Percentiles rank a stretch among this genome's conserved stretches.
Evolutionary conservation across 129 eudicot genomes (phyloP).

Genomic region (Saussurea involucrata): DNA sequence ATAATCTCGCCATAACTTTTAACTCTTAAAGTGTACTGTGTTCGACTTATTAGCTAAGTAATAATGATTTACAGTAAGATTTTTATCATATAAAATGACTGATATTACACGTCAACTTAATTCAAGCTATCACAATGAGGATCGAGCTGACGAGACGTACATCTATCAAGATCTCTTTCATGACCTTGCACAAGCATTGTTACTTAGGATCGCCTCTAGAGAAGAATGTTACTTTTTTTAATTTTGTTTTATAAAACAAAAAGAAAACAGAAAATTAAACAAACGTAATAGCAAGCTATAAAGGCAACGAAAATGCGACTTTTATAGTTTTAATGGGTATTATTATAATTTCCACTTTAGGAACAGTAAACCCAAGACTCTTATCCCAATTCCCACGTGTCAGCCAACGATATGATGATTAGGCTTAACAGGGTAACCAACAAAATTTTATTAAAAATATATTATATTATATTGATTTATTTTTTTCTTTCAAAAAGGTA

Average conservation of each 20-base stretch:
- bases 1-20: background rate
- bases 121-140: background rate
- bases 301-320: background rate
- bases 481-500: too few species aligned
- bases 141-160: background rate
- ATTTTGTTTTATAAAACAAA: background rate
- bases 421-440: background rate
- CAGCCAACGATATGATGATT: conserved; percentile 11
- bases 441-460: background rate
- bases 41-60: background rate
- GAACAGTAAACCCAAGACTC: conserved; percentile 10
- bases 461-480: too few species aligned
- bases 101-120: background rate
- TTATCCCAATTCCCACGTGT: conserved; percentile 23
- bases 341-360: conserved; percentile 1
- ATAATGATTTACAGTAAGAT: background rate
- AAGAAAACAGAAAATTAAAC: background rate
- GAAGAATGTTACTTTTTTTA: background rate
- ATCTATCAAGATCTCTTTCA: background rate
- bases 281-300: background rate
- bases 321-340: background rate
- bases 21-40: background rate
- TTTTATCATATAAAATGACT: background rate
- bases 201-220: background rate
- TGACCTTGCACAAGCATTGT: too few species aligned